These are phyloP conservation scores for Paecilomyces formosus DNA, from an alignment of 2,329 filamentous ascomycete genomes.

Conservation along the genomic window DNA sequence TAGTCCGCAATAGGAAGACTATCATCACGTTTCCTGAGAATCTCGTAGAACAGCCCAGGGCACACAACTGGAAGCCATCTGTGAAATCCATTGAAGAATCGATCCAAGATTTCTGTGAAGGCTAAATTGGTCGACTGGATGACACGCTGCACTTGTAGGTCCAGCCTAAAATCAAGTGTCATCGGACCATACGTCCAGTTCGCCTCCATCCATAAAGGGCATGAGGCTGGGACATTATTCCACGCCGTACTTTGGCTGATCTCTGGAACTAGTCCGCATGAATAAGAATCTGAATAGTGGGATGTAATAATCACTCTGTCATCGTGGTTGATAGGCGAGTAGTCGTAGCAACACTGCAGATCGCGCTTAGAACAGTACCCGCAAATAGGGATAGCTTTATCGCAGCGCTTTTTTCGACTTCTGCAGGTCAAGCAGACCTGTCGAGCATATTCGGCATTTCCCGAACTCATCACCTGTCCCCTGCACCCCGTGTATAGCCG, in stretches of 20 bases:
- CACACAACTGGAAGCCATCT: slow-evolving; percentile 1
- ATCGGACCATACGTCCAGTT: not conserved
- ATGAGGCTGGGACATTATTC: not conserved
- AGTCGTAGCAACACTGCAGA: not conserved
- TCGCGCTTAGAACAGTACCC: not conserved
- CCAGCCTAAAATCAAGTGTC: not conserved
- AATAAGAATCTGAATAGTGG: not conserved
- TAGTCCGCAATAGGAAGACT: not conserved
- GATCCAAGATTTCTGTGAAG: not conserved
- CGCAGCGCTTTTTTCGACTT: slow-evolving; percentile 1
- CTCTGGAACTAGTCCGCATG: not conserved
- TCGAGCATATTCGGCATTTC: not conserved
- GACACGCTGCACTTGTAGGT: not conserved
- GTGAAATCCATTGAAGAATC: not conserved
- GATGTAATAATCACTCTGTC: not conserved
- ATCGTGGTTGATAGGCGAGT: not conserved
- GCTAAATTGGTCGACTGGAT: not conserved
- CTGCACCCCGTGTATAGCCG: not conserved
- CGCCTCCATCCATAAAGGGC: not conserved
- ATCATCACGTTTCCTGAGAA: not conserved
- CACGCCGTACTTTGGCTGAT: not conserved
- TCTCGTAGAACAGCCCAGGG: not conserved
- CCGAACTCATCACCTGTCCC: not conserved
- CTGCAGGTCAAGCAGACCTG: slow-evolving; percentile 1
- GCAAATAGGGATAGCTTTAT: not conserved